These are phyloP conservation scores for Phytopythium delawarense DNA, from an alignment of 352 stramenopile species.

Conservation along the genomic window DNA sequence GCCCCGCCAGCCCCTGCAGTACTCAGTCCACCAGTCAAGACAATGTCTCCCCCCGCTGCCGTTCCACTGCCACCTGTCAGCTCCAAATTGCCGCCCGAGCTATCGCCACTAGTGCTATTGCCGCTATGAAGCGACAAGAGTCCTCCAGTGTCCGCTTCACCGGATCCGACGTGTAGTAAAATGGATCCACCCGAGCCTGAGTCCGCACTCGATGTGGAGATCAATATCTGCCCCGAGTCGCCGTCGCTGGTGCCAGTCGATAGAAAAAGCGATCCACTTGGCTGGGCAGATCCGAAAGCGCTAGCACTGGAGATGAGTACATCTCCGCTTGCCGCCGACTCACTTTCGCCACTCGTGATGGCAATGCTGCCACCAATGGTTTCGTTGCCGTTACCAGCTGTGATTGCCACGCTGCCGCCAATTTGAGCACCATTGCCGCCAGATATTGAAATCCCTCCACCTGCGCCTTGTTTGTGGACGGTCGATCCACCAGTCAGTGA, in stretches of 20 bases:
- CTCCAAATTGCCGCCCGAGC: slow-evolving; percentile 16
- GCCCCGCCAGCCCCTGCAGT: background rate
- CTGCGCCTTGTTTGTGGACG: background rate
- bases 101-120: slow-evolving; percentile 10
- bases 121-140: slow-evolving; percentile 20
- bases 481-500: background rate
- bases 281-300: slow-evolving; percentile 7
- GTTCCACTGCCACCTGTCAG: slow-evolving; percentile 13
- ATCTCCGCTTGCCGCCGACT: slow-evolving; percentile 19
- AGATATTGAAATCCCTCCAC: background rate
- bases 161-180: slow-evolving; percentile 15
- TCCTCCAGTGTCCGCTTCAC: slow-evolving; percentile 10
- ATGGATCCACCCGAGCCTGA: slow-evolving; percentile 23
- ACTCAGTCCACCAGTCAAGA: background rate
- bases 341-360: slow-evolving; percentile 22
- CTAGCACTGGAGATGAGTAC: slow-evolving; percentile 19
- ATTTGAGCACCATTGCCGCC: background rate
- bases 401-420: slow-evolving; percentile 11
- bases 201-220: slow-evolving; percentile 16
- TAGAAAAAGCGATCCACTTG: slow-evolving; percentile 18
- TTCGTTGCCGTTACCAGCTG: slow-evolving; percentile 12
- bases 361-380: slow-evolving; percentile 22
- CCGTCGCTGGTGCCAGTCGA: slow-evolving; percentile 19
- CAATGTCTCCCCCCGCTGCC: background rate
- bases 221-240: slow-evolving; percentile 22